A percentile compares a stretch with the other conserved stretches of the same genome.
These are phyloP conservation scores for Kurtzmaniella natalensis DNA, from an alignment of 1,139 yeast genomes.

Conservation along the genomic window DNA sequence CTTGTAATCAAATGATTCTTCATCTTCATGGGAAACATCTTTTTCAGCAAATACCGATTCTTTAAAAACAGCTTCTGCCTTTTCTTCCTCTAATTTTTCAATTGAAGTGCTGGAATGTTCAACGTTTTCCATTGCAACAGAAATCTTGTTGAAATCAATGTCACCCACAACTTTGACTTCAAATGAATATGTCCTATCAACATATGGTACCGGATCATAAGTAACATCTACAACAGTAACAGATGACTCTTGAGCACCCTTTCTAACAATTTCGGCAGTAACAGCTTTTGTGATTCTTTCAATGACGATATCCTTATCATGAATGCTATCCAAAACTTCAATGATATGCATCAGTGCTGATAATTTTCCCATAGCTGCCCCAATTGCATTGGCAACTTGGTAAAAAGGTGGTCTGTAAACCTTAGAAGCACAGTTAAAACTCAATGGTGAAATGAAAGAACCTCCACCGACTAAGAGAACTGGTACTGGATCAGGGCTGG, in stretches of 20 bases:
- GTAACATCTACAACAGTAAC: slow-evolving; percentile 25
- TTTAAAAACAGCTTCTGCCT: slow-evolving; percentile 2
- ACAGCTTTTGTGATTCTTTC: slow-evolving; percentile 20
- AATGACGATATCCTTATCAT: slow-evolving; percentile 19
- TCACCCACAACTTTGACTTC: slow-evolving; percentile 36
- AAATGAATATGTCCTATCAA: slow-evolving; percentile 26
- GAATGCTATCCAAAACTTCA: slow-evolving; percentile 11
- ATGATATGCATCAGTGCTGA: slow-evolving; percentile 19
- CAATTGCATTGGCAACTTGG: slow-evolving; percentile 43
- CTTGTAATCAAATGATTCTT: slow-evolving; percentile 16
- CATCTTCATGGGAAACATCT: slow-evolving; percentile 9
- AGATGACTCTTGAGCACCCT: slow-evolving; percentile 27
- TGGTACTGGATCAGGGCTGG: slow-evolving; percentile 37
- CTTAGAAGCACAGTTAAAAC: slow-evolving; percentile 33
- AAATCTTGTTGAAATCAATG: slow-evolving; percentile 27
- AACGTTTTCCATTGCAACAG: slow-evolving; percentile 9
- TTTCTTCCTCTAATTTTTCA: slow-evolving; percentile 6
- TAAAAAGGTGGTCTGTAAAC: slow-evolving; percentile 34
- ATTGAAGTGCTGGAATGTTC: slow-evolving; percentile 6
- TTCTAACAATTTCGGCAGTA: slow-evolving; percentile 15
- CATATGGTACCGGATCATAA: slow-evolving; percentile 38
- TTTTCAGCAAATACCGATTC: slow-evolving; percentile 5
- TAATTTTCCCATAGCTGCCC: slow-evolving; percentile 42
- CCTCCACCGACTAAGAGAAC: slow-evolving; percentile 44
- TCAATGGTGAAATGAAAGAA: slow-evolving; percentile 32